Evolutionary conservation across 306 rosid species (phyloP), one percentile per base, ranked within the genome.

Genomic region (Quercus glauca): DNA sequence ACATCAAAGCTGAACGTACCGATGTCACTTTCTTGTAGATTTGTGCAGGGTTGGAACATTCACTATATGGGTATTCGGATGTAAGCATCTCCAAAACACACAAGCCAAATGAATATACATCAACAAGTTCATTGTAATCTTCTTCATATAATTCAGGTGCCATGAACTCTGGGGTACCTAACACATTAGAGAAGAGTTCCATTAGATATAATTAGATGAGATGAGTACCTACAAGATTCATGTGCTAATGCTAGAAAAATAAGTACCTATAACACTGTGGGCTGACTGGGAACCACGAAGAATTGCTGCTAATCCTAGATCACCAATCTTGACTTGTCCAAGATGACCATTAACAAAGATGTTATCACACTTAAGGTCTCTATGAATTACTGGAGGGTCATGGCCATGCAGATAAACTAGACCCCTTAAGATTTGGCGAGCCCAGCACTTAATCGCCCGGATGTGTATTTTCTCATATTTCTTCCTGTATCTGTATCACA

Each of bases 91-190:
- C 98, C n/a, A 94, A 61, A 75, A 92, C 92, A 81, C 98, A 94
- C 98, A 94, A 89, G 88, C 98, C 98, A 74, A 94, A 92, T 55
- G 98, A 90, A 78, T 94, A 94, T 74, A 94, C 96, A 79, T 94
- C 98, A 74, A 94, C 98, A 14, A 94, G 98, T 76, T 90, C 98
- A 68, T 89, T 88, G 90, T 94, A 92, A 80, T 92, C 88, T 78
- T 94, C 98, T 69, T 92, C 98, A 31, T 94, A 92, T 33, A 94
- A 53, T 79, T 94, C 98, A 19, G 98, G 98, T 33, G 98, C 98
- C 97, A 94, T 94, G 84, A 94, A 94, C 85, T 94, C 98, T 0
- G 98, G 97, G 23, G 98, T 94, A 80, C 98, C 98, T 94, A 43
- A 61, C 8, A 76, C 55, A 58, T 45, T 12, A 23, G 72, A 74